Evolutionary conservation across 495 filamentous ascomycete genomes (phyloP), one percentile per base, ranked within the genome.

Genomic region (Penicillium canariense): DNA sequence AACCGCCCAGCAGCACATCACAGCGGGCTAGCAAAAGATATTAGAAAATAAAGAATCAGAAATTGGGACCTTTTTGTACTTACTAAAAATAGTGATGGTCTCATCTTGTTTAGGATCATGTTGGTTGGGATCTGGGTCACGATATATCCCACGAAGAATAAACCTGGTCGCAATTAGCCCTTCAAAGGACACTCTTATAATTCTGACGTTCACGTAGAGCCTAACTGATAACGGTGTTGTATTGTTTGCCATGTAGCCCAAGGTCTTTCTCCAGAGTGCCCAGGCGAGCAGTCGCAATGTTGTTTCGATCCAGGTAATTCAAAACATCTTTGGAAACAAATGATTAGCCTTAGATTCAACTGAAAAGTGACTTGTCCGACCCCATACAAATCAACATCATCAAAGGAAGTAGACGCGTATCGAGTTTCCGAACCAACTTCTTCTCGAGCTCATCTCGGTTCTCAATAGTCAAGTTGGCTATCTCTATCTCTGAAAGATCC

Each of bases 81-180:
- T n/a, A n/a, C n/a, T n/a, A n/a, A n/a, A n/a, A n/a, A n/a, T n/a
- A n/a, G n/a, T n/a, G n/a, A n/a, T n/a, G n/a, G n/a, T n/a, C 65
- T 57, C 15, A 61, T 30, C 3, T 65, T 60, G 55, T 83, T 84
- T 6, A 85, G 65, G 31, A 84, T 77, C 42, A 85, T 68, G 47
- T 85, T 86, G 0, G 80, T 83, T 0, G 82, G 83, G 80, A 68
- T 52, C 32, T 47, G 63, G 22, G 25, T 60, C 30, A 60, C 46
- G 10, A 70, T 60, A 50, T 75, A 80, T 18, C 79, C 79, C 22
- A 83, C 79, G 54, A 84, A n/a, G n/a, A n/a, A n/a, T n/a, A n/a
- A n/a, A n/a, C n/a, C n/a, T n/a, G n/a, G n/a, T n/a, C n/a, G n/a
- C n/a, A n/a, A n/a, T n/a, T n/a, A n/a, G n/a, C n/a, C n/a, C n/a